phyloP scores from a whole-genome alignment of 2,329 filamentous ascomycete species.

The Aspergillus melleus region DNA sequence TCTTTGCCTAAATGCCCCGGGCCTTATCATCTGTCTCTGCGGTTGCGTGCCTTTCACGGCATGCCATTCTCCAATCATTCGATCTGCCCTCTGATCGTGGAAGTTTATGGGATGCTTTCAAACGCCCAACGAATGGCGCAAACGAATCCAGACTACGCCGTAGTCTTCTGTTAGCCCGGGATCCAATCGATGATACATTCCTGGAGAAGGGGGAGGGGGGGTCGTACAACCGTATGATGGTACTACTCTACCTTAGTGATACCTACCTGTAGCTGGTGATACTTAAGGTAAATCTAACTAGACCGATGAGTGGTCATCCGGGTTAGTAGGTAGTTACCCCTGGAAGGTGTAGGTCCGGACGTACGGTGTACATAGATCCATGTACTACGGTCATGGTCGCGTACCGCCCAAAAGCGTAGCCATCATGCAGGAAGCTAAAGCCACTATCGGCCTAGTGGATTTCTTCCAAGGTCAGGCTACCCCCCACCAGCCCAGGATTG shows the following conservation, averaged over 20 bases:
- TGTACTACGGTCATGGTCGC: neutral
- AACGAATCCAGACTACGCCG: neutral
- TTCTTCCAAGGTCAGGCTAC: slow-evolving; percentile 14
- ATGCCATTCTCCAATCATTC: too few relatives aligned
- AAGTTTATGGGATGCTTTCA: too few relatives aligned
- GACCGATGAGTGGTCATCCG: neutral
- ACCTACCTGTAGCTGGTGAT: neutral
- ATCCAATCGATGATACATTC: neutral
- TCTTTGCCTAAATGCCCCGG: too few relatives aligned
- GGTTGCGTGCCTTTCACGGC: too few relatives aligned
- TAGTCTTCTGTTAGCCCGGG: neutral
- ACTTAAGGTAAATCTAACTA: neutral
- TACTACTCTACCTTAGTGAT: neutral
- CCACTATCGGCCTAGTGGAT: slow-evolving; percentile 12
- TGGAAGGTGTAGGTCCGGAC: neutral
- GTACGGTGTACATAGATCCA: too few relatives aligned
- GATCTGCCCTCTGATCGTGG: too few relatives aligned
- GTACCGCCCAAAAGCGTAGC: slow-evolving; percentile 4
- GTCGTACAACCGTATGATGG: neutral
- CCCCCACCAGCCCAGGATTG: slow-evolving; percentile 12
- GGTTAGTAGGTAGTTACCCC: neutral
- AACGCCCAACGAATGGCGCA: too few relatives aligned
- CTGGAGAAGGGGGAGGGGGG: neutral
- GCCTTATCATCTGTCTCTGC: too few relatives aligned
- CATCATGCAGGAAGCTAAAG: slow-evolving; percentile 19